A percentile compares a stretch with the other conserved stretches of the same genome.
Evolutionary conservation across 106 monocot genomes (phyloP).

Genomic region (Cymbidium sinense): DNA sequence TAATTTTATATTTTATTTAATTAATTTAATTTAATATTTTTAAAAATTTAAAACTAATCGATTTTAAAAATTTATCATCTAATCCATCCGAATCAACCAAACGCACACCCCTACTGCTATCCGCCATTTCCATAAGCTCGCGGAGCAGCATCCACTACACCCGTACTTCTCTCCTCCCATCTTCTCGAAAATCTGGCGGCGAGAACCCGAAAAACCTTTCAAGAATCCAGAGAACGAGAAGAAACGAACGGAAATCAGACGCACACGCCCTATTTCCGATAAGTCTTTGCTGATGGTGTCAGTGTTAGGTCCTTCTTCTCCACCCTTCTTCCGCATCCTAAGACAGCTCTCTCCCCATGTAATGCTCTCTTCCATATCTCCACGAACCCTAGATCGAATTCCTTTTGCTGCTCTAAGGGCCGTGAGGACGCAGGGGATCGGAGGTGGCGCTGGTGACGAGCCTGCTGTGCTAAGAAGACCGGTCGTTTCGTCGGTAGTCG

Average conservation of each 20-base stretch:
- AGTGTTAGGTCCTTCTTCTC: background rate
- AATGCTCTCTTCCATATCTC: background rate
- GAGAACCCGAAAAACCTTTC: background rate
- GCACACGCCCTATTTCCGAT: background rate
- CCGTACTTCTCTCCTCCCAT: background rate
- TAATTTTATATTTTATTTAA: no score
- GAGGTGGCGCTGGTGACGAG: background rate
- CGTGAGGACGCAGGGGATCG: background rate
- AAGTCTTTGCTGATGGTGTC: background rate
- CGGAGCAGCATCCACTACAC: background rate
- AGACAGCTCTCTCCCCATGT: background rate
- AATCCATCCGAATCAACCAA: no score
- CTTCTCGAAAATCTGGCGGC: background rate
- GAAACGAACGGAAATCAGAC: background rate
- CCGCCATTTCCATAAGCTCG: background rate
- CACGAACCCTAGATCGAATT: background rate
- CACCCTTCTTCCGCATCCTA: background rate
- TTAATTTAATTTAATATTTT: no score
- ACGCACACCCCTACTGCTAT: no score
- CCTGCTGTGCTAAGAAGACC: slow-evolving; percentile 1
- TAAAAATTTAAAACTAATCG: no score
- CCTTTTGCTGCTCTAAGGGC: background rate
- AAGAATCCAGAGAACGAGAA: background rate
- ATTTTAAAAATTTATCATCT: no score
- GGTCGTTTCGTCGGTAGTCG: background rate